Base-by-base conservation (phyloP, 2,329 filamentous ascomycete genomes). In the Xylariales sp. region DNA sequence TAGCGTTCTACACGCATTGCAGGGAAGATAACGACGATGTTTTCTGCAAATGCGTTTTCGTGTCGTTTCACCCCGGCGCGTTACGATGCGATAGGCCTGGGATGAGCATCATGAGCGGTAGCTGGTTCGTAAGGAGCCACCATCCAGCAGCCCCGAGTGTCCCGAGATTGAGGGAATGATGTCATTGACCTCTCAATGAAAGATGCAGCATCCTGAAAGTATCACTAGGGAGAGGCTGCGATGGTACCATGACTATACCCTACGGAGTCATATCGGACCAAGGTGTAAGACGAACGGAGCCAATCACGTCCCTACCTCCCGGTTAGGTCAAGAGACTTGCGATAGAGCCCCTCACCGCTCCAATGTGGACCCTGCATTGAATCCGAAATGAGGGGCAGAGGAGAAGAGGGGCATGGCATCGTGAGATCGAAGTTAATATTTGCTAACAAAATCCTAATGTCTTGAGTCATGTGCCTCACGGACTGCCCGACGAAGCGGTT, bases 61-160 rank as follows among this genome's bases (percentile, higher is more conserved):
- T 33, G 28, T 25, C 38, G 27, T 22, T 19, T 14, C 11, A 31
- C n/a, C 11, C 21, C 12, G 21, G 22, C 38, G 22, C 32, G 38
- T 40, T 20, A 33, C 38, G 38, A 40, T n/a, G 20, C 29, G 18
- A 15, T 14, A 29, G 20, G 18, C 12, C 29, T 33, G 38, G 29
- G n/a, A n/a, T n/a, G n/a, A n/a, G n/a, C n/a, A n/a, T n/a, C 38
- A 40, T 40, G 38, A 32, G 38, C 29, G 9, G 22, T n/a, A 8
- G 29, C 25, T 40, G 38, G 21, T 40, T 40, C 38, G 38, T 16
- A 8, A 33, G 38, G 28, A 40, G 11, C 18, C 24, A 20, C 14
- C 12, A 20, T 18, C 29, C 18, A 35, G 27, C 29, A 31, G 31
- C 21, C 19, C 39, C 39, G 21, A 40, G 37, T 31, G 38, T 22